Base-by-base conservation (phyloP, 225 moss, liverwort and hornwort genomes). In the Thuidium tamariscinum region DNA sequence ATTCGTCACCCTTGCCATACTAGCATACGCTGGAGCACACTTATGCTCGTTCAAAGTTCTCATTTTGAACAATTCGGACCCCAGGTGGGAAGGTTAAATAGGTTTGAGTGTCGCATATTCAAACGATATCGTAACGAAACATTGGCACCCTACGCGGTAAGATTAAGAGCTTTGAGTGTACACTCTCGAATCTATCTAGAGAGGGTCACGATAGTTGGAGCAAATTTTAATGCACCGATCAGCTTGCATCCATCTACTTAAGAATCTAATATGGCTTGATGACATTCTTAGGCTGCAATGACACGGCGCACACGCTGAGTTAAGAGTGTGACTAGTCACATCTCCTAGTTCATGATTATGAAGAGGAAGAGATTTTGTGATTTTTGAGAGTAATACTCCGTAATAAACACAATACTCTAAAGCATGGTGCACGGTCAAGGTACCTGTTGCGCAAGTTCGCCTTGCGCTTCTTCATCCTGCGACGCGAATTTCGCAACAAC, bases 401-500 rank as follows among this genome's bases (percentile, higher is more conserved):
- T n/a, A 22, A 42, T 32, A 16, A 42, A 32, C 30, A 80, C 30
- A 80, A n/a, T 25, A 49, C 41, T 42, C 22, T 32, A 19, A 27
- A 69, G 41, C 42, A 82, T 30, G 42, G 69, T 56, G 69, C 69
- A 56, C 6, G 55, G 1, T 56, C 44, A 74, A 10, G 11, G 75
- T 86, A 86, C 86, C 86, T 86, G 93, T 51, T 88, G 87, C 13
- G 98, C 97, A 79, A 98, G 95, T 88, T 93, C 94, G 75, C 88
- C 90, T 90, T 98, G 95, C 3, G 95, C 97, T 64, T 95, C 94
- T 11, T 85, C 88, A 77, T 91, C 95, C 55, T 88, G 66, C 19
- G 89, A 85, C 5, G 95, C 94, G 83, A 98, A 95, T 67, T 91
- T 92, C 30, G 97, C 92, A 16, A 98, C 89, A 13, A 95, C 98